phyloP scores from a whole-genome alignment of 345 rosid species.

The Rhodamnia argentea region DNA sequence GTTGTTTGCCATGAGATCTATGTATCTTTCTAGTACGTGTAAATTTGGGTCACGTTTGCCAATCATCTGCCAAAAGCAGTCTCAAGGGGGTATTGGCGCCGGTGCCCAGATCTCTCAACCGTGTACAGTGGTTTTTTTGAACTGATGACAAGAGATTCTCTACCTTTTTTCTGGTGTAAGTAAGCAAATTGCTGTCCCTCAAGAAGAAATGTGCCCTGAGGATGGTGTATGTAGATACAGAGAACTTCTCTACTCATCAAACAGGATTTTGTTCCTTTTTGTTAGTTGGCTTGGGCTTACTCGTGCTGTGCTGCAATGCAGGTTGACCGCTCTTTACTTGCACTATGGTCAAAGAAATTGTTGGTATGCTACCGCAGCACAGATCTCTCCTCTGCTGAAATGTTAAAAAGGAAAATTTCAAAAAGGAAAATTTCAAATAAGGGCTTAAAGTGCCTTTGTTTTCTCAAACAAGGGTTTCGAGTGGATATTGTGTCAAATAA shows the following conservation, averaged over 20 bases:
- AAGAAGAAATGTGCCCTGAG: not conserved
- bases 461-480: too few relatives aligned
- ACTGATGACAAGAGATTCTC: constrained; percentile 2
- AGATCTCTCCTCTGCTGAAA: too few relatives aligned
- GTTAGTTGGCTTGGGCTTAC: not conserved
- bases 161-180: not conserved
- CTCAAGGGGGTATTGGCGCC: constrained; percentile 26
- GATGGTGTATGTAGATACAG: not conserved
- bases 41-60: constrained; percentile 40
- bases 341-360: not conserved
- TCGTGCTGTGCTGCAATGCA: not conserved
- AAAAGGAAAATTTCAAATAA: too few relatives aligned
- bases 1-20: constrained; percentile 20
- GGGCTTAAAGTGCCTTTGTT: too few relatives aligned
- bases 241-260: not conserved
- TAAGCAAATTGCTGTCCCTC: not conserved
- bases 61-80: constrained; percentile 43
- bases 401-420: too few relatives aligned
- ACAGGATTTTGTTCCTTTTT: too few relatives aligned
- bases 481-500: too few relatives aligned
- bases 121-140: constrained; percentile 38
- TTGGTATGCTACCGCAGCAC: not conserved
- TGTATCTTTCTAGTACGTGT: constrained; percentile 24
- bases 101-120: constrained; percentile 1
- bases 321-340: not conserved